phyloP scores from a whole-genome alignment of 2,329 filamentous ascomycete species.

The Talaromyces funiculosus region DNA sequence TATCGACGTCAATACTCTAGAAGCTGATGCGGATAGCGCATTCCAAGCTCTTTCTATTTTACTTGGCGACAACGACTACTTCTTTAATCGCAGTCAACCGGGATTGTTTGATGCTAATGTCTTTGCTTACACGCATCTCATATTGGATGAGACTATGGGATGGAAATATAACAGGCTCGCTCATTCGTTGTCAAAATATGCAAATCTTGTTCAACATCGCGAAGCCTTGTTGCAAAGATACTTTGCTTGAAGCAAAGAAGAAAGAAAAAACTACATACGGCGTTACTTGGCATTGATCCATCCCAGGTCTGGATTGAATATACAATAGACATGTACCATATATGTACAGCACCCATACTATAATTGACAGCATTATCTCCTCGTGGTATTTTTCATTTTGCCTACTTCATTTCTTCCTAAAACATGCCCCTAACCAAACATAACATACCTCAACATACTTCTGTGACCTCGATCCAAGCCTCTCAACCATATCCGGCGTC shows the following conservation, averaged over 20 bases:
- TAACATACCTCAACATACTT: constrained; percentile 56
- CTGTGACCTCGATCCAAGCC: constrained; percentile 54
- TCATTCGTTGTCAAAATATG: constrained; percentile 51
- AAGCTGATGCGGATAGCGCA: constrained; percentile 57
- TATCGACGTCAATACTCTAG: constrained; percentile 53
- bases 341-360: constrained; percentile 11
- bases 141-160: constrained; percentile 59
- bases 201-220: constrained; percentile 61
- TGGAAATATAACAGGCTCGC: constrained; percentile 62
- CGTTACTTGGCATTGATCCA: not conserved
- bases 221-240: constrained; percentile 51
- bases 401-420: constrained; percentile 28
- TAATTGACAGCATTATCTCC: not conserved
- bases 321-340: constrained; percentile 9
- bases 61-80: constrained; percentile 55
- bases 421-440: constrained; percentile 51
- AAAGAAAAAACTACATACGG: not conserved
- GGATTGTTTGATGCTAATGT: constrained; percentile 80
- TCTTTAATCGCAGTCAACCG: constrained; percentile 55
- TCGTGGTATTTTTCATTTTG: not conserved
- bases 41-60: constrained; percentile 57
- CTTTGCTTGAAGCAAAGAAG: constrained; percentile 27
- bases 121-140: constrained; percentile 81
- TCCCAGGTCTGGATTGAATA: not conserved
- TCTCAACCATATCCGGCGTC: constrained; percentile 51